Evolutionary conservation across 441 rosid species (phyloP), one percentile per base, ranked within the genome.

Genomic region (Adansonia gregorii): DNA sequence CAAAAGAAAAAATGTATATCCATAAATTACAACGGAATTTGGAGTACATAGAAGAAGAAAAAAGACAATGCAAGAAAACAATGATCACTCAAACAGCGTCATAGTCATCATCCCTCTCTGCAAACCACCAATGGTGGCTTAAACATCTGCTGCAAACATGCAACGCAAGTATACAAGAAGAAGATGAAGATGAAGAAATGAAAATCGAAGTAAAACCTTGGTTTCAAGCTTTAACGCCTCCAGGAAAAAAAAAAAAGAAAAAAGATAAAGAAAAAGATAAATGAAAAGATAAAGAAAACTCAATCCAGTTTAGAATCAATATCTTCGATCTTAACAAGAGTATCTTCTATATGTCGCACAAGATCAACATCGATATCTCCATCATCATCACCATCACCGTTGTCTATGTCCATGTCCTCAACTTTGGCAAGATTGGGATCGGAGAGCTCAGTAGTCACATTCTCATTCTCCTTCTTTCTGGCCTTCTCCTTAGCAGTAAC

Each of bases 271-370:
- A 27, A 27, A 27, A 27, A 27, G 35, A 27, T 27, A 27, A 27
- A 27, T 27, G 35, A 27, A 27, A 27, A 27, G 35, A 27, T 27
- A 27, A 27, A 27, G 3, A 1, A 22, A 59, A 3, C 54, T 59
- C 67, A 17, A 8, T 27, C 41, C 10, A 56, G 10, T 17, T 24
- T 15, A 39, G 49, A 22, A 31, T 59, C 67, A 60, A 49, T 22
- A 9, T 20, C 60, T 1, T 75, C 60, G 20, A 19, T 72, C 20
- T 65, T 35, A 65, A 52, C 43, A 17, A 75, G 72, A 51, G 72
- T 75, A 49, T 65, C 72, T 65, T 75, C 78, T 14, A 75, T 49
- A 17, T 75, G 72, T 8, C 78, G 59, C n/a, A 75, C 63, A 67
- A 75, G 71, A 65, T 65, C 78, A 41, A 39, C 52, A 41, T 73